Evolutionary conservation across 2,329 filamentous ascomycete genomes (phyloP).

Genomic region (Xylariaceae sp.): DNA sequence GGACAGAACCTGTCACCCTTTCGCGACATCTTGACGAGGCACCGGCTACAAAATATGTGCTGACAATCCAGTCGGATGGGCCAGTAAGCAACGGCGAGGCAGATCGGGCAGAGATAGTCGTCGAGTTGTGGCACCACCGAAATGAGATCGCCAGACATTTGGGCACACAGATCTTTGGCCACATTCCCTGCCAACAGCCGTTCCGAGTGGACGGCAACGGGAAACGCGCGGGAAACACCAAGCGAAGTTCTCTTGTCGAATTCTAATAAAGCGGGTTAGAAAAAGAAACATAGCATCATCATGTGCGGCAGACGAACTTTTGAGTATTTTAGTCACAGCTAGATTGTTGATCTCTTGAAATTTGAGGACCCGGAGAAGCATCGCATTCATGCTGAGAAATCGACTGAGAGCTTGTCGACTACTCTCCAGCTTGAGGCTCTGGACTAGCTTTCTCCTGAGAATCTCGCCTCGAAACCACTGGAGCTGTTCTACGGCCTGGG

Average conservation of each 20-base stretch:
- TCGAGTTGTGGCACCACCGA: constrained; percentile 78
- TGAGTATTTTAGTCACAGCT: constrained; percentile 81
- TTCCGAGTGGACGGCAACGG: constrained; percentile 59
- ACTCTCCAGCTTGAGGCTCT: constrained; percentile 66
- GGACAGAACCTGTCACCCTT: constrained; percentile 71
- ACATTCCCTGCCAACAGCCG: constrained; percentile 67
- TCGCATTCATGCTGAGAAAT: constrained; percentile 74
- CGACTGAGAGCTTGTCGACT: constrained; percentile 66
- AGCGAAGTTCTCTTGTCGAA: constrained; percentile 86
- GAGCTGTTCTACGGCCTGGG: constrained; percentile 67
- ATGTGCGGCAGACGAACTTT: constrained; percentile 58
- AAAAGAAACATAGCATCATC: constrained; percentile 1
- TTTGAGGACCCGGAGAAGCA: constrained; percentile 76
- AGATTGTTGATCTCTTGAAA: constrained; percentile 84
- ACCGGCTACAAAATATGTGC: constrained; percentile 83
- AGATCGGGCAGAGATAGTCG: constrained; percentile 82
- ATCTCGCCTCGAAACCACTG: constrained; percentile 74
- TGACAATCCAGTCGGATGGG: constrained; percentile 76
- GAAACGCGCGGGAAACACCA: constrained; percentile 66
- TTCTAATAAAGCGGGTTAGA: constrained; percentile 50
- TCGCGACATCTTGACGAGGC: constrained; percentile 78
- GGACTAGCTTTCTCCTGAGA: constrained; percentile 58
- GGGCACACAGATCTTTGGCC: constrained; percentile 74
- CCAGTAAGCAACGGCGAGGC: constrained; percentile 77
- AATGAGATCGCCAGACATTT: constrained; percentile 73